phyloP scores from a whole-genome alignment of 1,139 yeast species.

The Blastobotrys petasosporus region DNA sequence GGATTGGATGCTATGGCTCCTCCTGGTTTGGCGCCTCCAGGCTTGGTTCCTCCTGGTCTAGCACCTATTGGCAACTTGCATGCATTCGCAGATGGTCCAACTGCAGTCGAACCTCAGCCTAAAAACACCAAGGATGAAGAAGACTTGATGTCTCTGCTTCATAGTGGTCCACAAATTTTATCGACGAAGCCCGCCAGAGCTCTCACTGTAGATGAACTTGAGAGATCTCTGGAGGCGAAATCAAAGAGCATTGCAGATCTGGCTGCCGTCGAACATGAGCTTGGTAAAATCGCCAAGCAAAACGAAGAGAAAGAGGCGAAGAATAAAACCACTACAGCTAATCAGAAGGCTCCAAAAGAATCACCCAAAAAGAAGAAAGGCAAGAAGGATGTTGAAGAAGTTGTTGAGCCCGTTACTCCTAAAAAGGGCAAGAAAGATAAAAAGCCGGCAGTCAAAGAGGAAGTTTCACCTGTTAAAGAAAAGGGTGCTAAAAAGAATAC shows the following conservation, averaged over 20 bases:
- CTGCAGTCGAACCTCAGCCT: background rate
- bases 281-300: too few relatives aligned
- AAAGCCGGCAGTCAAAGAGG: too few relatives aligned
- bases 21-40: constrained; percentile 5
- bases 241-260: background rate
- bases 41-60: background rate
- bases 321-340: background rate
- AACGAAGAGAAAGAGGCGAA: too few relatives aligned
- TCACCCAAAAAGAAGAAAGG: constrained; percentile 2
- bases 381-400: background rate
- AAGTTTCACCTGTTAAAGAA: too few relatives aligned
- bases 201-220: constrained; percentile 4
- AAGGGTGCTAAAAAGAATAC: too few relatives aligned
- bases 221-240: constrained; percentile 1
- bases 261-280: background rate
- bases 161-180: constrained; percentile 6
- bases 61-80: background rate
- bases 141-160: constrained; percentile 13
- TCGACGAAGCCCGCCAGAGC: background rate
- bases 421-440: too few relatives aligned
- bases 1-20: too few relatives aligned
- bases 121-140: constrained; percentile 10
- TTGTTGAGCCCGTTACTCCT: too few relatives aligned
- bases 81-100: background rate
- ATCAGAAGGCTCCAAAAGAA: background rate